A percentile compares a stretch with the other conserved stretches of the same genome.
These are phyloP conservation scores for Ephemerocybe angulata DNA, from an alignment of 768 basidiomycete genomes.

Conservation along the genomic window DNA sequence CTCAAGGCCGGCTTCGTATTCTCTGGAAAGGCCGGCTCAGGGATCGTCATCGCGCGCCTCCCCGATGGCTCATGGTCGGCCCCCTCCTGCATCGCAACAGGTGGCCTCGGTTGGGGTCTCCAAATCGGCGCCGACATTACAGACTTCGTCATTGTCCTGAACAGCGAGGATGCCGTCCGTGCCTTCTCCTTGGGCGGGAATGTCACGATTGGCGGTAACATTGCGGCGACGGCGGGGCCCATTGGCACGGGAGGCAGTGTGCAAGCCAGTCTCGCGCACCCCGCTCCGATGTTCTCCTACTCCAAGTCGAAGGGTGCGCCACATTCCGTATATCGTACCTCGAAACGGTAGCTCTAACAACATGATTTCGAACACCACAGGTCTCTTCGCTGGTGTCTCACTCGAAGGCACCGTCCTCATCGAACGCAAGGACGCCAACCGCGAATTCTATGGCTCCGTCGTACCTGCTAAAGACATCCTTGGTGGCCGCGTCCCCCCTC, in stretches of 20 bases:
- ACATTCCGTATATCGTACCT: background rate
- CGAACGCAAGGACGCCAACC: constrained; percentile 94
- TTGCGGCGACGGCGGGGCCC: constrained; percentile 84
- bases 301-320: constrained; percentile 86
- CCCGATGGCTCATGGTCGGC: constrained; percentile 97
- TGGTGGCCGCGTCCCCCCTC: constrained; percentile 92
- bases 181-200: constrained; percentile 97
- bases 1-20: constrained; percentile 93
- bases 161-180: constrained; percentile 91
- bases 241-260: constrained; percentile 93
- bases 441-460: constrained; percentile 91
- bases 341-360: background rate
- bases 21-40: constrained; percentile 92
- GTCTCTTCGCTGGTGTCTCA: constrained; percentile 91
- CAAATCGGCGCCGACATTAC: constrained; percentile 95
- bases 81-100: constrained; percentile 95
- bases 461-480: constrained; percentile 90
- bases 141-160: constrained; percentile 96
- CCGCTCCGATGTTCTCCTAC: constrained; percentile 96
- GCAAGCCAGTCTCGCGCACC: constrained; percentile 83
- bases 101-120: constrained; percentile 90
- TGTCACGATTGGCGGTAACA: constrained; percentile 89
- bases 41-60: constrained; percentile 86
- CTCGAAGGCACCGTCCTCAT: constrained; percentile 93
- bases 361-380: constrained; percentile 38